A percentile compares a stretch with the other conserved stretches of the same genome.
Conservation (phyloP, 352 stramenopile genomes). For the Lagenidium giganteum region DNA sequence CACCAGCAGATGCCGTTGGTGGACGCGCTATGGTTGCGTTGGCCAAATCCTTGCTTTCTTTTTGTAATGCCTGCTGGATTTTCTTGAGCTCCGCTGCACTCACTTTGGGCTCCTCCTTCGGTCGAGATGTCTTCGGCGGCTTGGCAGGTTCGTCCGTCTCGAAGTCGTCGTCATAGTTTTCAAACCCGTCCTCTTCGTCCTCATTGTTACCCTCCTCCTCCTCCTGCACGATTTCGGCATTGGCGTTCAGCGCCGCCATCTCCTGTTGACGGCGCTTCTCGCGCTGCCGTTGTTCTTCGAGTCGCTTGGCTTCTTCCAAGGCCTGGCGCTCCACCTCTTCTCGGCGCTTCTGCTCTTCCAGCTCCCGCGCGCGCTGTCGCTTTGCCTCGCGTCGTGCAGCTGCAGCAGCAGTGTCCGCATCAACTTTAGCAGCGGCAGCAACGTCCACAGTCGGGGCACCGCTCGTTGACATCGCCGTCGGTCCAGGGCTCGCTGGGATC, state of each 20-base stretch:
- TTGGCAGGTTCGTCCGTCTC: slow-evolving; percentile 26
- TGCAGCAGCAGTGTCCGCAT: slow-evolving; percentile 31
- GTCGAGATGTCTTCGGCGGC: slow-evolving; percentile 6
- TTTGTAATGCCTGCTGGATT: slow-evolving; percentile 58
- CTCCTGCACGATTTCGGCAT: slow-evolving; percentile 64
- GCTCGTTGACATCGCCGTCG: slow-evolving; percentile 1
- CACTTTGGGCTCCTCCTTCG: slow-evolving; percentile 16
- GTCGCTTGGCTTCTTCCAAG: slow-evolving; percentile 32
- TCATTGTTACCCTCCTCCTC: slow-evolving; percentile 44
- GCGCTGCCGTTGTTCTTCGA: slow-evolving; percentile 39
- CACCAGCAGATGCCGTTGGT: slow-evolving; percentile 3
- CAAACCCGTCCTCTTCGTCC: slow-evolving; percentile 65
- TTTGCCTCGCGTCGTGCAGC: slow-evolving; percentile 49
- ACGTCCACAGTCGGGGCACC: neutral
- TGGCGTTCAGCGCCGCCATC: slow-evolving; percentile 52
- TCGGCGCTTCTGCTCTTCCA: slow-evolving; percentile 39
- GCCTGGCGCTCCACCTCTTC: slow-evolving; percentile 45
- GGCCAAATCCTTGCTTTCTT: slow-evolving; percentile 44
- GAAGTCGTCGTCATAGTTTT: slow-evolving; percentile 61
- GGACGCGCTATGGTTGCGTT: slow-evolving; percentile 21
- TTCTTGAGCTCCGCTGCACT: slow-evolving; percentile 33
- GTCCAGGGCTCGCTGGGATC: slow-evolving; percentile 3
- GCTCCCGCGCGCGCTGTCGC: slow-evolving; percentile 38
- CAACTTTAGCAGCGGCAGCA: slow-evolving; percentile 15
- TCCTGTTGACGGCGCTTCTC: slow-evolving; percentile 46